Percentiles rank a stretch among this genome's conserved stretches.
These are phyloP conservation scores for Rhodomyrtus tomentosa DNA, from an alignment of 345 rosid species.

Conservation along the genomic window DNA sequence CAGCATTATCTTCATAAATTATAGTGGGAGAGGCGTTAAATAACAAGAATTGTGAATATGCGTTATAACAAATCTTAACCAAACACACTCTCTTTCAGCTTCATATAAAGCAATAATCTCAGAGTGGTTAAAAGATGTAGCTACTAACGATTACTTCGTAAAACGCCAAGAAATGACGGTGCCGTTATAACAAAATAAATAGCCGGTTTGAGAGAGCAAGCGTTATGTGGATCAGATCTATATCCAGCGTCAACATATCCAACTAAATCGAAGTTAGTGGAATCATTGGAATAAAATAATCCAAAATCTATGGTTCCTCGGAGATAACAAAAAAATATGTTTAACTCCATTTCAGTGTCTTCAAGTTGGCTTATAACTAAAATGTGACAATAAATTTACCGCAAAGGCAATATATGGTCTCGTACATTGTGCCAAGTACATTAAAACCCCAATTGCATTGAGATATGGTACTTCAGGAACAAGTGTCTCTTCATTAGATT, in stretches of 20 bases:
- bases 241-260: background rate
- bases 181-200: background rate
- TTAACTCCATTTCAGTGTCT: background rate
- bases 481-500: too few species aligned
- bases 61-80: too few species aligned
- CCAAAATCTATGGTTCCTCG: background rate
- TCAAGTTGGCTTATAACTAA: too few species aligned
- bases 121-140: background rate
- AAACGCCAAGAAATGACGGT: background rate
- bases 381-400: background rate
- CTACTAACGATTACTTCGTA: background rate
- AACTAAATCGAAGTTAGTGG: too few species aligned
- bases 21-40: too few species aligned
- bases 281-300: too few species aligned
- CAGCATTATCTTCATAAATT: too few species aligned
- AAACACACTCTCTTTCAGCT: too few species aligned
- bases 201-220: background rate
- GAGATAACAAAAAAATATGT: background rate
- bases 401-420: background rate
- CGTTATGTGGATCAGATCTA: background rate
- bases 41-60: too few species aligned
- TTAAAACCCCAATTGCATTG: background rate
- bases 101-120: background rate
- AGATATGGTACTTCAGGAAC: too few species aligned
- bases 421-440: background rate